phyloP scores from a whole-genome alignment of 1,139 yeast species.

The Blastobotrys raffinosifermentans region DNA sequence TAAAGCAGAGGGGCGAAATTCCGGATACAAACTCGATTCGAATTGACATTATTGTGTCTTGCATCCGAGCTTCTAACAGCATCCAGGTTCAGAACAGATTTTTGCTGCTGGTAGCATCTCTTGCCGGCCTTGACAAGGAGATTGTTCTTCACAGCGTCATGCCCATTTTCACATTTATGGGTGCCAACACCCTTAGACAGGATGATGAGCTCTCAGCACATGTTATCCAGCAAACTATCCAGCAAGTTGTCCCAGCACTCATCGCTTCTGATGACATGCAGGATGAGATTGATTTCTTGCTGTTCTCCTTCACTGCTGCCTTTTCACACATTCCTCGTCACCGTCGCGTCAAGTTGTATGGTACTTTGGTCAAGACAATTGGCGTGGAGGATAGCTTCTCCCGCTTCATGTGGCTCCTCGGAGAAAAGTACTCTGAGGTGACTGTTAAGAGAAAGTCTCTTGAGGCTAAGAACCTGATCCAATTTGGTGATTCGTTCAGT shows the following conservation, averaged over 20 bases:
- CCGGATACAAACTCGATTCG: constrained; percentile 65
- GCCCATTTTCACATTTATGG: constrained; percentile 99
- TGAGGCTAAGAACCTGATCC: constrained; percentile 62
- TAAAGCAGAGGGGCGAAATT: constrained; percentile 22
- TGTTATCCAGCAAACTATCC: constrained; percentile 87
- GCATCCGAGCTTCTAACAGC: constrained; percentile 80
- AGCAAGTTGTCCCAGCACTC: constrained; percentile 87
- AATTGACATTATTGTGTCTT: constrained; percentile 85
- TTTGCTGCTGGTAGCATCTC: constrained; percentile 74
- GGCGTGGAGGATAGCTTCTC: constrained; percentile 66
- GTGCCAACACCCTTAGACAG: constrained; percentile 93
- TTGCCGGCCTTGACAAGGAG: constrained; percentile 88
- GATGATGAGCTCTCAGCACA: constrained; percentile 93
- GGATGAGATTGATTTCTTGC: constrained; percentile 74
- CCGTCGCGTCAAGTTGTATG: constrained; percentile 79
- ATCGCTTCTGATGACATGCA: constrained; percentile 50
- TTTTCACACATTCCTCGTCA: constrained; percentile 95
- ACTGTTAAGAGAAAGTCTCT: constrained; percentile 50
- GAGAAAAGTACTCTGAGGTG: constrained; percentile 64
- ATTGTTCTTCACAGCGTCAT: constrained; percentile 89
- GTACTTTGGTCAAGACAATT: constrained; percentile 70
- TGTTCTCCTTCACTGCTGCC: constrained; percentile 87
- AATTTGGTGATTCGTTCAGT: constrained; percentile 65
- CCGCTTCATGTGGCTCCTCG: constrained; percentile 68
- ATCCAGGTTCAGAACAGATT: constrained; percentile 94